Percentiles rank a stretch among this genome's conserved stretches.
Conservation (phyloP, 768 basidiomycete genomes). For the Tubosaeta brunneosetosa region DNA sequence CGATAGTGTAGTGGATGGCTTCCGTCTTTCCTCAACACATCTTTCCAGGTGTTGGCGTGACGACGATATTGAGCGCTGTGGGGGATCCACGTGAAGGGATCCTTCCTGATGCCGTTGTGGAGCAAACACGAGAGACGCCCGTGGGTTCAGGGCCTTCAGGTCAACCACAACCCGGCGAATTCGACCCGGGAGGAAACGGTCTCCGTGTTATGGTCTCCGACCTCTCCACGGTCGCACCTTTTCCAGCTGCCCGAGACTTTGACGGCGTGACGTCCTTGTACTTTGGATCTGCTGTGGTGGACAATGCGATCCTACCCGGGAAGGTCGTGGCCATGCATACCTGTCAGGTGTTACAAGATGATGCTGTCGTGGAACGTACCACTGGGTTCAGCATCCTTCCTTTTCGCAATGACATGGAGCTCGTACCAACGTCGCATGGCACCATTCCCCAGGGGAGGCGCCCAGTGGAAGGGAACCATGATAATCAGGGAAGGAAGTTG, state of each 20-base stretch:
- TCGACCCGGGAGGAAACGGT: not conserved
- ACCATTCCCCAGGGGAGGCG: no score
- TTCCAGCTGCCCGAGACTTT: not conserved
- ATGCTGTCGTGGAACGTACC: no score
- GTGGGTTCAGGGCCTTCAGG: not conserved
- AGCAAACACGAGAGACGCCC: not conserved
- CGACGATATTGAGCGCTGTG: not conserved
- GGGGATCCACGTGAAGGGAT: not conserved
- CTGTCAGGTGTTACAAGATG: conserved; percentile 3
- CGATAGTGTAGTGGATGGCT: no score
- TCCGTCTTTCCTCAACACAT: not conserved
- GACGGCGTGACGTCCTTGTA: not conserved
- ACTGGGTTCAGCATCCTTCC: no score
- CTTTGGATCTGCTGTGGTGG: conserved; percentile 7
- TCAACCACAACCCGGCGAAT: not conserved
- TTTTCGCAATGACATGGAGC: no score
- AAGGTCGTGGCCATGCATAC: not conserved
- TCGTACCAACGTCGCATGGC: no score
- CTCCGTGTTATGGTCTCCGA: not conserved
- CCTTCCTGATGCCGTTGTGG: not conserved
- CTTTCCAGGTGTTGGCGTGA: not conserved
- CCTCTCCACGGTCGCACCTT: not conserved
- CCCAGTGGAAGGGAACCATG: no score
- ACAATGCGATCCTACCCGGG: not conserved
- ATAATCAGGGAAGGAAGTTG: no score